Percentiles rank a stretch among this genome's conserved stretches.
Conservation (phyloP, 495 filamentous ascomycete species). For the Chaetomium tenue region DNA sequence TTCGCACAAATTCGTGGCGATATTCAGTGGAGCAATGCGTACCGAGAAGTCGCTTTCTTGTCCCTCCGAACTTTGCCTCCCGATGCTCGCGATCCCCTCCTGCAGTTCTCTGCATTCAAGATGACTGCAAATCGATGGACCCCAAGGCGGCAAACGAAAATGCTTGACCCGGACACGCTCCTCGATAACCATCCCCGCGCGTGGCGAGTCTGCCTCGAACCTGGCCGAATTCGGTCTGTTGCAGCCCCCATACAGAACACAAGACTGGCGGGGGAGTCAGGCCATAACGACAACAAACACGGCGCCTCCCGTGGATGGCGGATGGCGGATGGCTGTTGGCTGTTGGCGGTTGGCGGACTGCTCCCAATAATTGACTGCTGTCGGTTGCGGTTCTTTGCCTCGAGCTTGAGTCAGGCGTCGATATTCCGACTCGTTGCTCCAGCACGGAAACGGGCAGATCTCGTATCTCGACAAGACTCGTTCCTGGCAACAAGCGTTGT, state of each 20-base stretch:
- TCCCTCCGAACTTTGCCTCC: constrained; percentile 12
- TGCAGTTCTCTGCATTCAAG: not conserved
- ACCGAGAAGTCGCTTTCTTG: constrained; percentile 16
- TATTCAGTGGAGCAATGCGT: not conserved
- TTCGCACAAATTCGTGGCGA: not conserved
- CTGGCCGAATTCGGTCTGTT: not conserved
- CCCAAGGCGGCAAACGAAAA: constrained; percentile 18
- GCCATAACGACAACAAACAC: not conserved
- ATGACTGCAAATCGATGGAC: not conserved
- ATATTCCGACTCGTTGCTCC: not conserved
- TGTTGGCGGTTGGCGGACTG: no score
- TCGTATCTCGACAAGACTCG: not conserved
- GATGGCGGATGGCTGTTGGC: no score
- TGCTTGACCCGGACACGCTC: not conserved
- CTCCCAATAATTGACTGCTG: not conserved
- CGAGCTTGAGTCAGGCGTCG: constrained; percentile 1
- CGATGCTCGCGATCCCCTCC: not conserved
- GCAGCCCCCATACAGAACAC: not conserved
- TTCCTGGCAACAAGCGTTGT: constrained; percentile 8
- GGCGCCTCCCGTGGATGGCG: no score
- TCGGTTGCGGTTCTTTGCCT: not conserved
- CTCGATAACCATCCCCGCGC: not conserved
- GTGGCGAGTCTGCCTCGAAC: not conserved
- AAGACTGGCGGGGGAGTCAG: no score
- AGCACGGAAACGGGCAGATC: constrained; percentile 2